Evolutionary conservation across 2,329 filamentous ascomycete genomes (phyloP).

Genomic region (Scedosporium aurantiacum): DNA sequence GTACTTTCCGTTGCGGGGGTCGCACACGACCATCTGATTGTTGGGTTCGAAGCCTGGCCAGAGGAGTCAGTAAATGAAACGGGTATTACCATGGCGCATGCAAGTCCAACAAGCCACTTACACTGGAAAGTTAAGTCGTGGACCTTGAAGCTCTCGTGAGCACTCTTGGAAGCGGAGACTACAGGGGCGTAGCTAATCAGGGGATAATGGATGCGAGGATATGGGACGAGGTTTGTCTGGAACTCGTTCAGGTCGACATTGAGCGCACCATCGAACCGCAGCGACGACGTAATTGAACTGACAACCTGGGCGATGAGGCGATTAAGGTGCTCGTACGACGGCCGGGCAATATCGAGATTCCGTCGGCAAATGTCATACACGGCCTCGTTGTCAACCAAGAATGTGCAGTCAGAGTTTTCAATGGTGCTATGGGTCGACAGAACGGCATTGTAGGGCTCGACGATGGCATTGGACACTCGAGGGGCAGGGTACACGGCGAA

Average conservation of each 20-base stretch:
- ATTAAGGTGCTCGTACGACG: conserved; percentile 61
- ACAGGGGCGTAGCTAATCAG: conserved; percentile 64
- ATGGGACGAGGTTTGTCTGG: conserved; percentile 66
- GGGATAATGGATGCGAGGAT: conserved; percentile 64
- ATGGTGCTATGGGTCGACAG: conserved; percentile 66
- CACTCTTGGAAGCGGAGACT: conserved; percentile 62
- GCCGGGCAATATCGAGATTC: conserved; percentile 58
- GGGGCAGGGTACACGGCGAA: conserved; percentile 63
- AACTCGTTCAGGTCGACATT: conserved; percentile 70
- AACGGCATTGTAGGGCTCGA: conserved; percentile 65
- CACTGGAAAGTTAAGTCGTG: conserved; percentile 66
- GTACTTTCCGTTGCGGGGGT: conserved; percentile 65
- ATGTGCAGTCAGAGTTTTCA: conserved; percentile 70
- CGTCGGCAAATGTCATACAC: conserved; percentile 67
- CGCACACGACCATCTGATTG: conserved; percentile 70
- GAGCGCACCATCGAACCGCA: conserved; percentile 61
- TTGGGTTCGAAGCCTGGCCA: conserved; percentile 59
- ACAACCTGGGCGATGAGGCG: conserved; percentile 64
- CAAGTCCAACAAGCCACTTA: conserved; percentile 26
- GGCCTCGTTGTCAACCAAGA: conserved; percentile 65
- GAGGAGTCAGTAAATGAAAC: not conserved
- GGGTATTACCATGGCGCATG: not conserved
- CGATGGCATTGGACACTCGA: conserved; percentile 57
- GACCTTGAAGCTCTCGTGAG: conserved; percentile 81
- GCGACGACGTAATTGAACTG: conserved; percentile 61